Conservation (phyloP, 1,284 basidiomycete species). For the Rhodotorula mucilaginosa region DNA sequence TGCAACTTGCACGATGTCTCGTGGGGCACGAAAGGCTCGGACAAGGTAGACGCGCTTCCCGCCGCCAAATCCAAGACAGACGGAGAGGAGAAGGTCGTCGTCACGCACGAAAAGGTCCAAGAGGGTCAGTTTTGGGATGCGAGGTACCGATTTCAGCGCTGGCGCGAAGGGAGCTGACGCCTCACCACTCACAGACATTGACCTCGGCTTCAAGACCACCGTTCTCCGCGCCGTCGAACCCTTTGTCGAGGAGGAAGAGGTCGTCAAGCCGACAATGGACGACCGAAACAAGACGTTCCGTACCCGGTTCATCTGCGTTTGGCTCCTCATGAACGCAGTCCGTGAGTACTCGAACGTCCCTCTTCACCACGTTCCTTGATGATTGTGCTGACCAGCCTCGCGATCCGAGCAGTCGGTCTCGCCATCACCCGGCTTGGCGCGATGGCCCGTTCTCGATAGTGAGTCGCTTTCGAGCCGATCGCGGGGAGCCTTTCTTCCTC, state of each 20-base stretch:
- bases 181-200: slow-evolving; percentile 72
- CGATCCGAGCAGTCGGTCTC: slow-evolving; percentile 13
- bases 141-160: no score
- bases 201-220: slow-evolving; percentile 89
- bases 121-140: slow-evolving; percentile 51
- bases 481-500: accelerated
- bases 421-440: slow-evolving; percentile 31
- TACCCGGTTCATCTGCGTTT: slow-evolving; percentile 56
- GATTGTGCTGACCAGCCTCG: background rate
- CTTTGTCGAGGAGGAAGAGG: slow-evolving; percentile 63
- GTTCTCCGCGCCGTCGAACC: slow-evolving; percentile 89
- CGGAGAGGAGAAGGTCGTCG: slow-evolving; percentile 71
- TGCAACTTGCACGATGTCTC: slow-evolving; percentile 85
- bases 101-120: slow-evolving; percentile 61
- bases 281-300: slow-evolving; percentile 87
- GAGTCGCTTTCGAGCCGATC: background rate
- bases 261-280: slow-evolving; percentile 82
- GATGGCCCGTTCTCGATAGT: slow-evolving; percentile 54
- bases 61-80: slow-evolving; percentile 76
- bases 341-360: slow-evolving; percentile 1
- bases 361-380: background rate
- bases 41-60: slow-evolving; percentile 91
- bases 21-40: slow-evolving; percentile 94
- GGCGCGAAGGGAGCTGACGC: no score
- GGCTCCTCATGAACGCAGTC: slow-evolving; percentile 78